Conservation (phyloP, 805 yeast genomes). For the baker's yeast (Saccharomyces cerevisiae) region DNA sequence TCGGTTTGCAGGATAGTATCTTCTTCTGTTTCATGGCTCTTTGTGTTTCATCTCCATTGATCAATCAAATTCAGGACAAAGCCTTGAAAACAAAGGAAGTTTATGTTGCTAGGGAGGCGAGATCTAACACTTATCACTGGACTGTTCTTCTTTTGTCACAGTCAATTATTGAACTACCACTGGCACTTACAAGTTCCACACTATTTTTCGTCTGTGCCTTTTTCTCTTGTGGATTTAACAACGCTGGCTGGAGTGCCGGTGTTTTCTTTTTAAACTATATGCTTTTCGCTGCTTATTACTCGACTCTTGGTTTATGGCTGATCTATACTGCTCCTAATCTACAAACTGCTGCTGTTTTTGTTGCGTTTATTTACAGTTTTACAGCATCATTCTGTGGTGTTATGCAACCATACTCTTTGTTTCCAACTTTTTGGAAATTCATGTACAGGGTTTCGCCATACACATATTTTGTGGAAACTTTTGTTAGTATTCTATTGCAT, state of each 20-base stretch:
- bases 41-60: conserved; percentile 48
- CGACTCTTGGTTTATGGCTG: conserved; percentile 42
- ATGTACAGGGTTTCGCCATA: conserved; percentile 62
- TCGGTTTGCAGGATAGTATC: conserved; percentile 56
- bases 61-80: conserved; percentile 57
- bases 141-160: conserved; percentile 48
- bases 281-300: conserved; percentile 35
- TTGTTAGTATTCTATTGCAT: conserved; percentile 43
- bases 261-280: conserved; percentile 39
- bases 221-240: conserved; percentile 39
- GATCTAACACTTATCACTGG: conserved; percentile 73
- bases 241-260: conserved; percentile 41
- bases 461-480: conserved; percentile 48
- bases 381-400: conserved; percentile 34
- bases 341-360: conserved; percentile 57
- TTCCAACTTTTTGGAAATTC: conserved; percentile 72
- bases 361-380: conserved; percentile 35
- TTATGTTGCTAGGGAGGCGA: conserved; percentile 63
- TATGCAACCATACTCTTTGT: conserved; percentile 30
- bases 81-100: conserved; percentile 54
- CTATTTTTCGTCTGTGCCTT: conserved; percentile 46
- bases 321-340: conserved; percentile 59
- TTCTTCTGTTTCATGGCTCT: conserved; percentile 55
- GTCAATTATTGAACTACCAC: conserved; percentile 52
- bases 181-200: conserved; percentile 41